Conservation (phyloP, 2,329 filamentous ascomycete species). For the Daldinia sp. region DNA sequence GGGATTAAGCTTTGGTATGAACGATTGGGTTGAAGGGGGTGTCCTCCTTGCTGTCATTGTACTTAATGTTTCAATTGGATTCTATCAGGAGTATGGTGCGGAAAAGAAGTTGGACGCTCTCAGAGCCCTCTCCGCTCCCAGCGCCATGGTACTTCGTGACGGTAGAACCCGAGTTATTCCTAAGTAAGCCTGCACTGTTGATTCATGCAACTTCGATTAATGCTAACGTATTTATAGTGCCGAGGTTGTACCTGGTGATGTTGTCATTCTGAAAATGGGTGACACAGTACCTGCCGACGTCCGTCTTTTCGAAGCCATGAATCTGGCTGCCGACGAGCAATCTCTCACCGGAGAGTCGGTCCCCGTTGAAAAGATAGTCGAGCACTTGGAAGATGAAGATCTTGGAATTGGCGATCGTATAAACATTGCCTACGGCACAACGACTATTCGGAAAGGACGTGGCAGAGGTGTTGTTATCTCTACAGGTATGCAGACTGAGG, state of each 20-base stretch:
- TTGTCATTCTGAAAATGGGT: slow-evolving; percentile 75
- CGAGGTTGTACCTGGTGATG: slow-evolving; percentile 78
- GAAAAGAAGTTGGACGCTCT: slow-evolving; percentile 76
- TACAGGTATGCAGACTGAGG: slow-evolving; percentile 78
- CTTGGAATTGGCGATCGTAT: slow-evolving; percentile 77
- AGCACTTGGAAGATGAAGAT: slow-evolving; percentile 65
- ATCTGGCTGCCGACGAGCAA: slow-evolving; percentile 82
- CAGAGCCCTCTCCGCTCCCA: slow-evolving; percentile 71
- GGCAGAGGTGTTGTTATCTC: slow-evolving; percentile 78
- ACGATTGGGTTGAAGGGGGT: slow-evolving; percentile 75
- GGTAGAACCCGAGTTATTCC: slow-evolving; percentile 68
- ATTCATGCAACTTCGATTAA: neutral
- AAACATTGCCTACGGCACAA: slow-evolving; percentile 82
- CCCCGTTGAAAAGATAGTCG: slow-evolving; percentile 74
- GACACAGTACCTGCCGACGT: slow-evolving; percentile 82
- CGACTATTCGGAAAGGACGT: slow-evolving; percentile 78
- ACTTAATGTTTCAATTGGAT: slow-evolving; percentile 77
- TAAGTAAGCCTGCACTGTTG: slow-evolving; percentile 60
- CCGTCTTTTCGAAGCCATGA: slow-evolving; percentile 78
- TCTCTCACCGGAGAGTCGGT: slow-evolving; percentile 82
- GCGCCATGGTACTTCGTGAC: slow-evolving; percentile 71
- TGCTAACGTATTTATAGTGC: slow-evolving; percentile 55
- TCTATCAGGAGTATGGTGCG: slow-evolving; percentile 73
- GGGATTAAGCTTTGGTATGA: slow-evolving; percentile 75
- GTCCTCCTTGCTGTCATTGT: slow-evolving; percentile 76